Evolutionary conservation across 495 filamentous ascomycete species (phyloP).

Genomic region (Talaromyces wortmannii): DNA sequence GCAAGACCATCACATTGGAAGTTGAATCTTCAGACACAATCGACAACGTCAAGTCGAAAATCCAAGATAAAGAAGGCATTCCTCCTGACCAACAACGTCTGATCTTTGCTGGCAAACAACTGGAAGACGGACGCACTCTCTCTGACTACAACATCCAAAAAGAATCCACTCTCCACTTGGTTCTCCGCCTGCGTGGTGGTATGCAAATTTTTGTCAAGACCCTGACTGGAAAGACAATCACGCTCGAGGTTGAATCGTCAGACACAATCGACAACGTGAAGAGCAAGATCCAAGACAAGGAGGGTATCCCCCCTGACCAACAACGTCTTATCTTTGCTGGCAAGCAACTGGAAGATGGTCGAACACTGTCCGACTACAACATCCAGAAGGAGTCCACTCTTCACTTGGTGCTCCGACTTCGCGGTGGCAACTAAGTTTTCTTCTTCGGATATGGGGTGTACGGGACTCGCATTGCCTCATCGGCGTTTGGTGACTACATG

Average conservation of each 20-base stretch:
- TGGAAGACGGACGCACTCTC: conserved; percentile 93
- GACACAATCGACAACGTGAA: conserved; percentile 95
- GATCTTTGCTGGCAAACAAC: conserved; percentile 98
- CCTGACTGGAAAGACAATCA: conserved; percentile 88
- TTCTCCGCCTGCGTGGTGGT: conserved; percentile 94
- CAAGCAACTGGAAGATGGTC: conserved; percentile 84
- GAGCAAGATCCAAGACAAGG: conserved; percentile 89
- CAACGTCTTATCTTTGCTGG: conserved; percentile 87
- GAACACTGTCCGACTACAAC: conserved; percentile 83
- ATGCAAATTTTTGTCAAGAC: conserved; percentile 98
- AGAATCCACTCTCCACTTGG: conserved; percentile 94
- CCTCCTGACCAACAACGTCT: conserved; percentile 95
- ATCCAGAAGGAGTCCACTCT: conserved; percentile 91
- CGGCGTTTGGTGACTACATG: conserved; percentile 33
- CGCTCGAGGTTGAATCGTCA: conserved; percentile 79
- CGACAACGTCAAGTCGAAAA: conserved; percentile 98
- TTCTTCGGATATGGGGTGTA: conserved; percentile 16
- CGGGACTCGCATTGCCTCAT: conserved; percentile 16
- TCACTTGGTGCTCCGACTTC: conserved; percentile 80
- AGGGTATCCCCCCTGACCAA: conserved; percentile 84
- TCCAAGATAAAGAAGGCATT: conserved; percentile 96
- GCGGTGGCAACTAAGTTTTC: conserved; percentile 32
- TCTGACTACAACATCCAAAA: conserved; percentile 99
- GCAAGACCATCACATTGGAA: conserved; percentile 67
- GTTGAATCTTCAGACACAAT: conserved; percentile 84